Base-by-base conservation (phyloP, 805 yeast genomes). In the Kuraishia cidri region DNA sequence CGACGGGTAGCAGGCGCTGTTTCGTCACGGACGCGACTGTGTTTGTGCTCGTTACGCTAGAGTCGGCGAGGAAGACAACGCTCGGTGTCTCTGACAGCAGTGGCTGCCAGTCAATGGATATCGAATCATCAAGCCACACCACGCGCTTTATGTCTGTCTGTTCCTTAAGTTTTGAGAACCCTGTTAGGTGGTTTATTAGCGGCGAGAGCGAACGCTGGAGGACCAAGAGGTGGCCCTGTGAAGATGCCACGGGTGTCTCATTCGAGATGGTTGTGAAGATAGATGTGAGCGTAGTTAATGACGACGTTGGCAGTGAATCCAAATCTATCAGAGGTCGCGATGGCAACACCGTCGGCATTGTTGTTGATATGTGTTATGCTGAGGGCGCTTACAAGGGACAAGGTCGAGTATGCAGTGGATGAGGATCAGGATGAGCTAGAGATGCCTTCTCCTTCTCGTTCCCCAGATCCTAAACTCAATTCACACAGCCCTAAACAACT, bases 101-200 rank as follows among this genome's bases (percentile, higher is more conserved):
- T 6, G 28, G 31, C n/a, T 39, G 45, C 24, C 40, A 43, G 29
- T 48, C 43, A 40, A 6, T 24, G 32, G 6, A 31, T 24, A 20
- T 30, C 3, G 17, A 11, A 22, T 43, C 47, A 25, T 52, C 52
- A 14, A 50, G 40, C 59, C 58, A 56, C 3, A 53, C 32, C 20
- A 54, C 56, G 19, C 43, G 43, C 4, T 29, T 38, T 7, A 56
- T 48, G 9, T 40, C 38, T 12, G 58, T 45, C 29, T 38, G 27
- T 26, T 43, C 37, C 26, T 45, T 39, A 30, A 56, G 42, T 18
- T 42, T 40, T 4, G 48, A 43, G 37, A 56, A 54, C 10, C 41
- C 37, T 4, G 58, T 44, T 26, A 56, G 32, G 12, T 42, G 38
- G 35, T 56, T 50, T 18, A 56, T 41, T 8, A 37, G 31, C 12